Evolutionary conservation across 495 filamentous ascomycete genomes (phyloP), one percentile per base, ranked within the genome.

Genomic region (Aspergillus biplanus): DNA sequence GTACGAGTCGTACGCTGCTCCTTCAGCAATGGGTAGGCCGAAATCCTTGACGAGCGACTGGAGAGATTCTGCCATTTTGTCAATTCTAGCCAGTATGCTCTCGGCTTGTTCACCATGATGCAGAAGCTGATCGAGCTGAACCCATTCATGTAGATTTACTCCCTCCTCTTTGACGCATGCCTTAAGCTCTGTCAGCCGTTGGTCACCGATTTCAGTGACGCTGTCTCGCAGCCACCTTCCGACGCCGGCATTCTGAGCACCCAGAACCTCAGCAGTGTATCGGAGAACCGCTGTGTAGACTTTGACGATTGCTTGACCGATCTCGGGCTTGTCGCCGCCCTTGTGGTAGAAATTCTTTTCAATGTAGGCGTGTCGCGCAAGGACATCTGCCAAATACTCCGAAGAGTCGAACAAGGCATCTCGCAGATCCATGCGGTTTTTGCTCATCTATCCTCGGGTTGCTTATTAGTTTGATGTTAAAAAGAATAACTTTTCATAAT

Each of bases 401-500:
- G 58, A 53, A 16, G 58, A 61, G 12, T 61, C 33, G 33, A 61
- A 61, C 32, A 52, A 52, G 15, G 53, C 58, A 56, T 68, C 48
- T 62, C 55, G 62, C 33, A 15, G 27, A 31, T 62, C 58, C 18
- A 35, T 15, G 34, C 35, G 21, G 35, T 61, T 61, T 37, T 61
- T 52, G 5, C 27, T 42, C 33, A 61, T 61, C 58, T 61, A 16
- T 39, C 8, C 46, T 9, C 21, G 7, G 32, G 15, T 16, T 44
- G 33, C 16, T 12, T 18, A 4, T 27, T 46, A 48, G 35, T 13
- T 33, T 16, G 33, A 5, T 18, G 32, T 44, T 13, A 11, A 52
- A 52, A 39, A 52, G 16, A 27, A 27, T 1, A 27, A n/a, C n/a
- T n/a, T n/a, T n/a, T 3, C 16, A 61, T 31, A 15, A 7, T 15